These are phyloP conservation scores for Picea sitchensis DNA, from an alignment of 75 land plant genomes.

Conservation along the genomic window DNA sequence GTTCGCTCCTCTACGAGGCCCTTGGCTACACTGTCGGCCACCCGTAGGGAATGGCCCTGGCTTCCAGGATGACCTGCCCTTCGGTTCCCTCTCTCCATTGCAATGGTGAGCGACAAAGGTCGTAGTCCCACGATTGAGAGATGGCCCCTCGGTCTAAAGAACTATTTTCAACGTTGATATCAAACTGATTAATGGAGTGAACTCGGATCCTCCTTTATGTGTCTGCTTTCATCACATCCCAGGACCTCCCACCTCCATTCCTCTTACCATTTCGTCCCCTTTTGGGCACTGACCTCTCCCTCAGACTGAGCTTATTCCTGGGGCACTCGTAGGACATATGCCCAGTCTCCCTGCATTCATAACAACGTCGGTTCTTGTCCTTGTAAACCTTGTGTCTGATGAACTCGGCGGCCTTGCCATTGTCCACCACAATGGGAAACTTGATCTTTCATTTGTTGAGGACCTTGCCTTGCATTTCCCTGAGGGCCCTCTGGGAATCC, in stretches of 20 bases:
- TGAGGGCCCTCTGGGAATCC: slow-evolving; percentile 70
- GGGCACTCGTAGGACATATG: slow-evolving; percentile 96
- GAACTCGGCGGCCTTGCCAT: slow-evolving; percentile 91
- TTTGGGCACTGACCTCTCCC: slow-evolving; percentile 68
- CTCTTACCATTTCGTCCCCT: slow-evolving; percentile 25
- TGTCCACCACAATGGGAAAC: slow-evolving; percentile 82
- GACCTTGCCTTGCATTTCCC: slow-evolving; percentile 64
- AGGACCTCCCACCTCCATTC: slow-evolving; percentile 13
- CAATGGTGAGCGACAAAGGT: too few species aligned
- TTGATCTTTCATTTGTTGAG: slow-evolving; percentile 70
- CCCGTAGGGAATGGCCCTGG: too few species aligned
- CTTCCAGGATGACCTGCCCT: too few species aligned
- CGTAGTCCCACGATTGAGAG: too few species aligned
- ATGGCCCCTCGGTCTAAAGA: too few species aligned
- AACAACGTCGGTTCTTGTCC: slow-evolving; percentile 84
- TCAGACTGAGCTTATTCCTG: slow-evolving; percentile 64
- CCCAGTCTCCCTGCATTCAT: slow-evolving; percentile 91
- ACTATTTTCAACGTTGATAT: too few species aligned
- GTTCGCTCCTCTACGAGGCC: too few species aligned
- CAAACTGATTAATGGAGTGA: too few species aligned
- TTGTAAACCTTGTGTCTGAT: slow-evolving; percentile 76
- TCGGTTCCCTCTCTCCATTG: too few species aligned
- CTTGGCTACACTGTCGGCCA: too few species aligned
- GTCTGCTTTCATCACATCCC: too few species aligned
- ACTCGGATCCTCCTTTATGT: too few species aligned